Evolutionary conservation across 1,284 basidiomycete genomes (phyloP), one percentile per base, ranked within the genome.

Genomic region (Boletellus deceptivus): DNA sequence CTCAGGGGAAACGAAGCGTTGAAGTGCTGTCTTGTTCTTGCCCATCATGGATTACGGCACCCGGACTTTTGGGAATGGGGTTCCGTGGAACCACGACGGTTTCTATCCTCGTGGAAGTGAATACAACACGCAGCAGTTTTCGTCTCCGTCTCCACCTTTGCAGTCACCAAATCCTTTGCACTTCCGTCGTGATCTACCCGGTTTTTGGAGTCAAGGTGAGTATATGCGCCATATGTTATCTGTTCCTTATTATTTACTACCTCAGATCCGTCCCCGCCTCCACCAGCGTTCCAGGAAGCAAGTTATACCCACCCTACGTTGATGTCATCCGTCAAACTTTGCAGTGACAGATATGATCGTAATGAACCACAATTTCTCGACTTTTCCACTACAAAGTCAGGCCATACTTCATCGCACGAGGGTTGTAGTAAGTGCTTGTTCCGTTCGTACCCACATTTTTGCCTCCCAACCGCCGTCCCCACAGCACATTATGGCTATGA

Each of bases 231-330:
- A 42, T 31, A 7, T 16, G 16, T 38, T 5, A 24, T 7, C 31
- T 48, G 22, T 49, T 34, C 33, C 16, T 27, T 34, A 35, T n/a
- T 49, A 37, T 43, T 53, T 50, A 34, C 53, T 51, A 31, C 41
- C 0, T 50, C 42, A 58, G 54, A 68, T 18, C 72, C 72, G 14
- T 77, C 75, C n/a, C 73, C 75, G 2, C 76, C 72, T 33, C 74
- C 75, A 13, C 58, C 64, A 42, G 57, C 55, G 37, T 55, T 52
- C 38, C 58, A 50, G 18, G 53, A 36, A 36, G 42, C 37, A 25
- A 42, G 31, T 48, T 52, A 52, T 40, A 8, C 36, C 2, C 38
- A 40, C 44, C 46, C 47, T 48, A 47, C 53, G 45, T 37, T 34
- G 6, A 4, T 22, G 18, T 43, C 49, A 10, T 52, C 53, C 31